Base-by-base conservation (phyloP, 2,329 filamentous ascomycete species). In the Ascochyta clinopodiicola region DNA sequence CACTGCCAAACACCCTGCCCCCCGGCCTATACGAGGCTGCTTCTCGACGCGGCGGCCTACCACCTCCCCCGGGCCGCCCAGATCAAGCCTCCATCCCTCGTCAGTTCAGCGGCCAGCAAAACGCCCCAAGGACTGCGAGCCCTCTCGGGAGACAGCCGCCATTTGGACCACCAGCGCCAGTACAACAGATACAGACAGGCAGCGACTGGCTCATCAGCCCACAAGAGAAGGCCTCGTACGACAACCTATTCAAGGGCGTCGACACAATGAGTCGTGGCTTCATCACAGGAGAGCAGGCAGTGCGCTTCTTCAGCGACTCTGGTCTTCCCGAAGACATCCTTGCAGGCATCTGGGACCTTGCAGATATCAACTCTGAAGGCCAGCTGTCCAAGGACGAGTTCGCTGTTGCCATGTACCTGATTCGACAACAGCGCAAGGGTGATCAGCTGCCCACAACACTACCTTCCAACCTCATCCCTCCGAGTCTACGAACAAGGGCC, bases 321-420 rank as follows among this genome's bases (percentile, higher is more conserved):
- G 89, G 91, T 53, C 82, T 99, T 13, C 86, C 91, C 0, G 94
- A 98, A 72, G 94, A 97, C 68, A 86, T 86, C 9, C 81, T 99
- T 48, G 95, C 95, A 27, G 91, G 96, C 67, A 96, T 99, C 61
- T 99, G 95, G 95, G 95, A 99, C 74, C 85, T 99, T 27, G 89
- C 95, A 13, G 95, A 99, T 76, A 92, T 97, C 76, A 92, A 91
- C 70, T 95, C 92, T 7, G 90, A 93, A 64, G 95, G 95, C 10
- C 88, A 89, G 53, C 80, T 99, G 52, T 92, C 84, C 42, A 87
- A 86, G 66, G 95, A 99, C 64, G 93, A 96, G 67, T 99, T 99
- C 72, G 92, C 95, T 0, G 92, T 99, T 42, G 94, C 95, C 48
- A 97, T 99, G 93, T 96, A 96, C 72, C 82, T 99, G 45, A 97